Evolutionary conservation across 2,329 filamentous ascomycete genomes (phyloP).

Genomic region (Neonectria punicea): DNA sequence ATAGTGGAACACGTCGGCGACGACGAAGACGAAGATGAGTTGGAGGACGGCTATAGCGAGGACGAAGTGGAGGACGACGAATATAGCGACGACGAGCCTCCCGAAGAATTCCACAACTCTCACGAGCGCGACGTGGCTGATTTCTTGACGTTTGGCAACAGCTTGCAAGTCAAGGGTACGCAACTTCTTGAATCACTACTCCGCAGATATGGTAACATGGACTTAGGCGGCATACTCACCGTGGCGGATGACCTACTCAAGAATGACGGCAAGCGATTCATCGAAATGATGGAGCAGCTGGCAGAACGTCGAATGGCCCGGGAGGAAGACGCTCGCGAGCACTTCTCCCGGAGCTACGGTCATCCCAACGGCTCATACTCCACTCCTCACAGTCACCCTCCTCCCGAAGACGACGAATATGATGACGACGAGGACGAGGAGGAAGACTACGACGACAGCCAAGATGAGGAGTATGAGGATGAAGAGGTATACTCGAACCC

Average conservation of each 20-base stretch:
- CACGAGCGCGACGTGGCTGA: slow-evolving; percentile 78
- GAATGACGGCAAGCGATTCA: slow-evolving; percentile 99
- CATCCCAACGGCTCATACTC: slow-evolving; percentile 71
- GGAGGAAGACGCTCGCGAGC: slow-evolving; percentile 82
- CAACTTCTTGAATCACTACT: slow-evolving; percentile 57
- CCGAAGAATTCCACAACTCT: slow-evolving; percentile 73
- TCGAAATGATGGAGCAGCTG: slow-evolving; percentile 99
- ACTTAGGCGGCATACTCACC: slow-evolving; percentile 92
- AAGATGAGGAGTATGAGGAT: slow-evolving; percentile 77
- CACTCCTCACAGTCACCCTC: slow-evolving; percentile 76
- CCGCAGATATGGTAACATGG: slow-evolving; percentile 59
- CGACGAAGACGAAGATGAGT: slow-evolving; percentile 66
- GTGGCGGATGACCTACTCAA: slow-evolving; percentile 98
- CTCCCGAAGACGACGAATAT: slow-evolving; percentile 80
- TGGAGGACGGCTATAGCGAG: slow-evolving; percentile 61
- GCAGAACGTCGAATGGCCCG: slow-evolving; percentile 97
- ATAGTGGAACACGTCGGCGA: slow-evolving; percentile 74
- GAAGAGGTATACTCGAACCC: slow-evolving; percentile 74
- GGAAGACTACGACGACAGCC: slow-evolving; percentile 70
- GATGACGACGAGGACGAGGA: slow-evolving; percentile 73
- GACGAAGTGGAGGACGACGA: slow-evolving; percentile 69
- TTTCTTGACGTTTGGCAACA: slow-evolving; percentile 98
- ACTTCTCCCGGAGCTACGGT: slow-evolving; percentile 68
- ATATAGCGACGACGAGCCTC: slow-evolving; percentile 72
- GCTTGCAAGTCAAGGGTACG: slow-evolving; percentile 89